These are phyloP conservation scores for Canavalia ensiformis DNA, from an alignment of 306 rosid genomes.

Conservation along the genomic window DNA sequence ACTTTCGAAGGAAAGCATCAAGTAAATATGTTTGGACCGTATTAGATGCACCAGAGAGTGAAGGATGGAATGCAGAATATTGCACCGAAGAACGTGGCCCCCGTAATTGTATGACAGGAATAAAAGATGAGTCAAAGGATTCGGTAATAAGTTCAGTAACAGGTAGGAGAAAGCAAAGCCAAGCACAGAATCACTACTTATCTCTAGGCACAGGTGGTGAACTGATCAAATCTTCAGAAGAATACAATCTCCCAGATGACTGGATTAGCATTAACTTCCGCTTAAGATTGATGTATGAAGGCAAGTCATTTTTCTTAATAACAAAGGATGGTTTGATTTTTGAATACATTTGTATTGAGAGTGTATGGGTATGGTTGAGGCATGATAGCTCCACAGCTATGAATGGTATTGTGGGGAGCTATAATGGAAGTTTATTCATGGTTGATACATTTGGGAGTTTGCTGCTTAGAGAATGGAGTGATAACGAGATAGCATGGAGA, in stretches of 20 bases:
- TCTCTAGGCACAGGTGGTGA: conserved; percentile 47
- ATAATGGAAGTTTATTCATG: conserved; percentile 83
- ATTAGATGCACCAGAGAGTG: conserved; percentile 83
- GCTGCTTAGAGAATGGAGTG: conserved; percentile 82
- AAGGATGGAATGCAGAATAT: conserved; percentile 98
- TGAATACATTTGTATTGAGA: conserved; percentile 77
- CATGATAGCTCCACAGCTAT: conserved; percentile 81
- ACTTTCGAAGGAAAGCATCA: conserved; percentile 62
- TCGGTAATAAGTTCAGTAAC: conserved; percentile 57
- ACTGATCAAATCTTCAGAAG: conserved; percentile 55
- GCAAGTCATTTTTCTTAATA: conserved; percentile 78
- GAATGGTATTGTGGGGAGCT: conserved; percentile 83
- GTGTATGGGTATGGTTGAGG: conserved; percentile 87
- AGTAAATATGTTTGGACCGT: conserved; percentile 78
- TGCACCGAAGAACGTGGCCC: conserved; percentile 89
- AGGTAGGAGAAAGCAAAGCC: conserved; percentile 77
- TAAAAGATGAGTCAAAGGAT: conserved; percentile 72
- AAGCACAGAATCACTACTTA: conserved; percentile 66
- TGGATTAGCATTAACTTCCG: conserved; percentile 75
- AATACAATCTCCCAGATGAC: conserved; percentile 55
- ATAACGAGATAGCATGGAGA: conserved; percentile 74
- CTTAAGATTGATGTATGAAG: conserved; percentile 77
- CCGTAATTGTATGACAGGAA: conserved; percentile 75
- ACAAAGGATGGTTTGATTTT: conserved; percentile 75
- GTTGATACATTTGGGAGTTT: conserved; percentile 78